Conservation (phyloP, 352 stramenopile species). For the Albugo candida region DNA sequence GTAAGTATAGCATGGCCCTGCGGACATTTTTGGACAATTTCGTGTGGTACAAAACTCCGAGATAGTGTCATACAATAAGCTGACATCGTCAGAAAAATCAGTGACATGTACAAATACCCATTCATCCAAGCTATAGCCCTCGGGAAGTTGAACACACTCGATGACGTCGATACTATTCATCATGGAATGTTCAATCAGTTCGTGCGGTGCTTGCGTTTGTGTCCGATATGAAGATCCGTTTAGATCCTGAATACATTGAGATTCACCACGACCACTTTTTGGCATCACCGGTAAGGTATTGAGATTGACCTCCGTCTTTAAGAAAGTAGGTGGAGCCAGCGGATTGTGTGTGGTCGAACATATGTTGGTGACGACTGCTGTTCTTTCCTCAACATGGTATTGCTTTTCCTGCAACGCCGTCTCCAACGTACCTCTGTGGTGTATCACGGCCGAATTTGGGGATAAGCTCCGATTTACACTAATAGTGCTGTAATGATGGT, state of each 20-base stretch:
- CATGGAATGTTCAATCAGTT: slow-evolving; percentile 51
- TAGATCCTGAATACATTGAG: slow-evolving; percentile 25
- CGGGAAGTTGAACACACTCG: slow-evolving; percentile 43
- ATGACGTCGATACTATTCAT: slow-evolving; percentile 25
- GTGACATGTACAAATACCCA: slow-evolving; percentile 64
- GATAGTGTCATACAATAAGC: slow-evolving; percentile 78
- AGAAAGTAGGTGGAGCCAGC: slow-evolving; percentile 8
- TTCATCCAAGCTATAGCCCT: slow-evolving; percentile 35
- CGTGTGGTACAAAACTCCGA: slow-evolving; percentile 54
- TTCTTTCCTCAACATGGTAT: not conserved
- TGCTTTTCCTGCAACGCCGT: not conserved
- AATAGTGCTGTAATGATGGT: not conserved
- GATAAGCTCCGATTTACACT: not conserved
- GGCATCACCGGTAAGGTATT: slow-evolving; percentile 15
- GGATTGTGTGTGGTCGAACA: slow-evolving; percentile 6
- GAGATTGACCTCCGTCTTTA: slow-evolving; percentile 6
- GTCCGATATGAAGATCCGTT: slow-evolving; percentile 37
- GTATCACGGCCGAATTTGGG: no score
- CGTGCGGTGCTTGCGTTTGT: slow-evolving; percentile 43
- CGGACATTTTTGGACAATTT: slow-evolving; percentile 51
- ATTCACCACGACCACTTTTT: slow-evolving; percentile 29
- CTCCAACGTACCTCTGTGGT: no score
- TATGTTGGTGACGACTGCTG: not conserved
- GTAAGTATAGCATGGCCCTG: slow-evolving; percentile 74
- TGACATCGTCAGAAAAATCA: slow-evolving; percentile 90